phyloP scores from a whole-genome alignment of 208 protist species.

The Tritrichomonas foetus region DNA sequence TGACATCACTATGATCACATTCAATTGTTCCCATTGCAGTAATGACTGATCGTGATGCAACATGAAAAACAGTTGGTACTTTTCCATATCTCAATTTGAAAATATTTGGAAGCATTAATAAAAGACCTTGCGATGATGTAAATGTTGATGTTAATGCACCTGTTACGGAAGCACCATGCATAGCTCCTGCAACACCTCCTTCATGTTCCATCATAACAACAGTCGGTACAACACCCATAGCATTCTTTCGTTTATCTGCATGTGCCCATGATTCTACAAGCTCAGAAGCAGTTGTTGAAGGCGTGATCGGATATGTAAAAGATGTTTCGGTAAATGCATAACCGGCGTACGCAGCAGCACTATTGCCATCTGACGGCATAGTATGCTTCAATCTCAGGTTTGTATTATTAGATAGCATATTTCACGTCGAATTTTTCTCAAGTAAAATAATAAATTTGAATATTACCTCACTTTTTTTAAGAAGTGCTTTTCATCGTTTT shows the following conservation, averaged over 20 bases:
- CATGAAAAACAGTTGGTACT: constrained; percentile 64
- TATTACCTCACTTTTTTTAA: too few species aligned
- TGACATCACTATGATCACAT: constrained; percentile 66
- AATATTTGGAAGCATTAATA: not conserved
- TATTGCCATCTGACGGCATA: constrained; percentile 62
- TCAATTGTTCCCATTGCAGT: constrained; percentile 52
- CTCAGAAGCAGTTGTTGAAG: constrained; percentile 64
- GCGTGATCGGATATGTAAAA: constrained; percentile 69
- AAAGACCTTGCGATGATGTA: constrained; percentile 64
- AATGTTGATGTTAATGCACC: constrained; percentile 62
- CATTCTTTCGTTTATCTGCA: constrained; percentile 51
- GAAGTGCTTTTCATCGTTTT: too few species aligned
- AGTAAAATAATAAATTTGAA: too few species aligned
- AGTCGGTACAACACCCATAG: constrained; percentile 56
- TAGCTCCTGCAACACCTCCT: constrained; percentile 60
- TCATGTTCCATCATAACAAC: constrained; percentile 62
- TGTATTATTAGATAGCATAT: too few species aligned
- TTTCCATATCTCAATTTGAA: constrained; percentile 48
- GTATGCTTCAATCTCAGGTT: too few species aligned
- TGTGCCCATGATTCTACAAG: constrained; percentile 58
- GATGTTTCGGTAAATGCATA: constrained; percentile 53
- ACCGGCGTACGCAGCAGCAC: constrained; percentile 59
- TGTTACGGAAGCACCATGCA: constrained; percentile 32
- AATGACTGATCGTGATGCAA: constrained; percentile 55
- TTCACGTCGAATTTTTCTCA: too few species aligned